A percentile compares a stretch with the other conserved stretches of the same genome.
Evolutionary conservation across 768 basidiomycete genomes (phyloP).

Genomic region (Lentinula detonsa): DNA sequence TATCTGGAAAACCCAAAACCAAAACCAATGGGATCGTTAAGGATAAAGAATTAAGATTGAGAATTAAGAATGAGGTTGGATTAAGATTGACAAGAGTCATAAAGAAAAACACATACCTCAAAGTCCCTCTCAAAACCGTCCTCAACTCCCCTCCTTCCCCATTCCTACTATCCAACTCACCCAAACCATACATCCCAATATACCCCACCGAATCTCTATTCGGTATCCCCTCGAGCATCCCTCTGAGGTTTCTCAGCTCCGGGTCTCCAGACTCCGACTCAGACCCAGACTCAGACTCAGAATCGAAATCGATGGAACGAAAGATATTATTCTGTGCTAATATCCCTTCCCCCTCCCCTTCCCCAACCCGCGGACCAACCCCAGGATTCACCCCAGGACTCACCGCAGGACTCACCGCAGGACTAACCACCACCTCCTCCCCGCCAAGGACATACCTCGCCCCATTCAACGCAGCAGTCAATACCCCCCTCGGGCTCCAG

Average conservation of each 20-base stretch:
- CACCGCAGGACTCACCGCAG: not conserved
- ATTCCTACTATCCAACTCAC: constrained; percentile 28
- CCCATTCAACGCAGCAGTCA: constrained; percentile 70
- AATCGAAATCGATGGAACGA: constrained; percentile 24
- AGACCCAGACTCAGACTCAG: no score
- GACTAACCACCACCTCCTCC: constrained; percentile 33
- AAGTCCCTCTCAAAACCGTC: constrained; percentile 79
- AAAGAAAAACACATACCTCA: constrained; percentile 43
- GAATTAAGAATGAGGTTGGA: no score
- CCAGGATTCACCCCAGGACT: no score
- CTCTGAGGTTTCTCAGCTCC: constrained; percentile 42
- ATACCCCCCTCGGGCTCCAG: constrained; percentile 87
- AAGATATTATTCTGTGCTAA: not conserved
- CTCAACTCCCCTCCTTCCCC: constrained; percentile 12
- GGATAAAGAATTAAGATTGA: no score
- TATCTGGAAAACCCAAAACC: not conserved
- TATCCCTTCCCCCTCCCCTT: not conserved
- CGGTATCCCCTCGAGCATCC: constrained; percentile 69
- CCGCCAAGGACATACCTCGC: constrained; percentile 60
- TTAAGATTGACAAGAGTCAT: not conserved
- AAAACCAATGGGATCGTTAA: no score
- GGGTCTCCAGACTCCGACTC: constrained; percentile 24
- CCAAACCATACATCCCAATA: constrained; percentile 54
- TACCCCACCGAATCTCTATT: constrained; percentile 82
- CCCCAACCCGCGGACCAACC: no score